Evolutionary conservation across 768 basidiomycete genomes (phyloP), one percentile per base, ranked within the genome.

Genomic region (Pleurotus citrinopileatus): DNA sequence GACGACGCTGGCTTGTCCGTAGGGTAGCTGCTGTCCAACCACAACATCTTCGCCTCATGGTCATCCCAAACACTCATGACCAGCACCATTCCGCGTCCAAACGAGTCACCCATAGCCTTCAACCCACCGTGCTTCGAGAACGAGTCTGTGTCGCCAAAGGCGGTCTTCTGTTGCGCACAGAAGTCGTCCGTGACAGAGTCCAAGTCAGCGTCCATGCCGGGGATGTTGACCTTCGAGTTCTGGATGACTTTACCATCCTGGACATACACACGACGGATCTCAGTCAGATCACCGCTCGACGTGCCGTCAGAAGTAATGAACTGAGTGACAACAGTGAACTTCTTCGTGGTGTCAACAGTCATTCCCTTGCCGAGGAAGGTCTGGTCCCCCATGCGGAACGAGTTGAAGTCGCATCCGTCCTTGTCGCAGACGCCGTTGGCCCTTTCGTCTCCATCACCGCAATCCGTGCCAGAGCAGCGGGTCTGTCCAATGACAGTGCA

Each of bases 341-440:
- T 65, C 44, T 60, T 48, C 57, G 45, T 65, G 59, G 73, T 76
- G 65, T 75, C 69, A 62, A 76, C 66, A 51, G 68, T 73, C 60
- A 55, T 53, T 23, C 75, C 75, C 59, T 67, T 68, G 26, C 52
- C 52, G 38, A 53, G 38, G 72, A 74, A 77, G 36, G 59, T 44
- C 12, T 58, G 58, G 67, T 73, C 61, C 42, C 75, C 75, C 70
- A 73, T 67, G 59, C 75, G 73, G 65, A 61, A 77, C 10, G 75
- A 72, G 73, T 76, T 77, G 73, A 74, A 76, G 59, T 76, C 75
- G 65, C 75, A 77, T 47, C 75, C 75, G 58, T 70, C 73, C 47
- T 63, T 61, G 61, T 76, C 75, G 63, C 74, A 76, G 42, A 72
- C 61, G 52, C 70, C 68, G 57, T 57, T 62, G 61, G 68, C 66